Evolutionary conservation across 495 filamentous ascomycete species (phyloP).

Genomic region (Viridothelium virens): DNA sequence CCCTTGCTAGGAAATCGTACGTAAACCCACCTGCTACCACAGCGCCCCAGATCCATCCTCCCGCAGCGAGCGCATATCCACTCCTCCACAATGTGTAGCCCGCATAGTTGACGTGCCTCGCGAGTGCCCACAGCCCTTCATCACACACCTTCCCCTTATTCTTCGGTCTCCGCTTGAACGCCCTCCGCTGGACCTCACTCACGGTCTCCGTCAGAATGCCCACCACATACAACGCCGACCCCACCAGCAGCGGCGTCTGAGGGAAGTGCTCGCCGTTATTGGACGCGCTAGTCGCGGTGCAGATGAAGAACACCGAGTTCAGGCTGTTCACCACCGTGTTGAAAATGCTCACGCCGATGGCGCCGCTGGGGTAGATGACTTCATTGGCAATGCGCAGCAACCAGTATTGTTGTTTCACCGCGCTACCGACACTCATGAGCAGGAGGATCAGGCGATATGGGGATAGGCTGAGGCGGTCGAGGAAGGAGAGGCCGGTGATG

Average conservation of each 20-base stretch:
- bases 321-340: constrained; percentile 44
- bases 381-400: constrained; percentile 37
- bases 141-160: constrained; percentile 29
- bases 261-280: constrained; percentile 28
- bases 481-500: constrained; percentile 31
- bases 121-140: constrained; percentile 23
- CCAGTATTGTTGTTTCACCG: constrained; percentile 48
- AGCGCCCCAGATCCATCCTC: constrained; percentile 27
- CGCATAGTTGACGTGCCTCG: constrained; percentile 29
- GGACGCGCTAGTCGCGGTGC: constrained; percentile 21
- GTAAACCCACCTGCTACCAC: neutral
- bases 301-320: constrained; percentile 28
- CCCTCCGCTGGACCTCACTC: constrained; percentile 23
- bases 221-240: constrained; percentile 22
- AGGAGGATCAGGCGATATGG: constrained; percentile 41
- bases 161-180: constrained; percentile 23
- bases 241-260: constrained; percentile 26
- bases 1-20: constrained; percentile 21
- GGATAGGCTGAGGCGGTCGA: constrained; percentile 34
- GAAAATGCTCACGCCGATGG: constrained; percentile 34
- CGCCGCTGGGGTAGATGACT: constrained; percentile 37
- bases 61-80: constrained; percentile 28
- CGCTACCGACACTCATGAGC: constrained; percentile 42
- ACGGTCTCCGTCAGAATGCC: constrained; percentile 25
- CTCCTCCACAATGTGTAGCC: constrained; percentile 30